Evolutionary conservation across 805 yeast genomes (phyloP), one percentile per base, ranked within the genome.

Genomic region (Yueomyces sp.): DNA sequence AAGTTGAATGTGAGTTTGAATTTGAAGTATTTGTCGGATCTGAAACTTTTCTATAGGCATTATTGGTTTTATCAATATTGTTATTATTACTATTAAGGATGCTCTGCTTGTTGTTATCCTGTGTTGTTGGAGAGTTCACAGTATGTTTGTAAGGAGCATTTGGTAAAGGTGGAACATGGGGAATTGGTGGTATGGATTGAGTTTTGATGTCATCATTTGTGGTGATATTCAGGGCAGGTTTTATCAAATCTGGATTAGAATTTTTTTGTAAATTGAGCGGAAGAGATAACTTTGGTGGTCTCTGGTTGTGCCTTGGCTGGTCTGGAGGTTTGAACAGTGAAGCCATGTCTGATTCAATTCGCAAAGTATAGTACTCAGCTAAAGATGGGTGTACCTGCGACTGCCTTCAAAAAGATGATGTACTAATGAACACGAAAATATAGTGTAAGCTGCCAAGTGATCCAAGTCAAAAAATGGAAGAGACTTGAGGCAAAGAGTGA

Each of bases 221-320:
- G 12, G 44, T 42, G 8, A 42, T 44, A 9, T 45, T 49, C 26
- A 11, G 40, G 7, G 4, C 19, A 8, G 37, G 11, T 8, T 12
- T 36, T 36, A 36, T 7, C 26, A 37, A 12, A 6, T 37, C 26
- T 37, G 26, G 33, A 6, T 6, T 30, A 30, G 33, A 6, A 34
- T 34, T 34, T 34, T n/a, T 34, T 34, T 11, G 6, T n/a, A 34
- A 11, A 34, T 49, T 45, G 4, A 63, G 56, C 12, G 77, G 74
- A 26, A 72, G 65, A 33, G 66, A 66, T 38, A 71, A 52, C 37
- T 65, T 58, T 32, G 76, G 76, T 3, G 74, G 67, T 29, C 65
- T 65, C 2, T 64, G 42, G 41, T 64, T 68, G 28, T 57, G 45
- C 41, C 60, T 63, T 38, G 59, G 53, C 2, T 70, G 52, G 11